Evolutionary conservation across 2,329 filamentous ascomycete species (phyloP), one percentile per base, ranked within the genome.

Genomic region (Lachnellula arida): DNA sequence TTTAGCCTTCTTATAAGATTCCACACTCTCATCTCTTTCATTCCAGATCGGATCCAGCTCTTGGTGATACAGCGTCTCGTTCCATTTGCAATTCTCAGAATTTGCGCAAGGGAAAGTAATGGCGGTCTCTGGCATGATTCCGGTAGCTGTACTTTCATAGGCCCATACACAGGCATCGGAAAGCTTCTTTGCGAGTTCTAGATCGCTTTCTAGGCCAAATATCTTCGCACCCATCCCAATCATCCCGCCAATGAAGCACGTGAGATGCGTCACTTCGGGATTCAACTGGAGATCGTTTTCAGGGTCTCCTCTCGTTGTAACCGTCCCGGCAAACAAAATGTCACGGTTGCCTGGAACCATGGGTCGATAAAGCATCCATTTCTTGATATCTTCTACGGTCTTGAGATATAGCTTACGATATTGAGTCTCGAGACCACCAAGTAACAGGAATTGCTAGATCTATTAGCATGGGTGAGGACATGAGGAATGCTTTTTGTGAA

Each of bases 321-420:
- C 70, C 62, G 84, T 84, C 23, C 87, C 87, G 0, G 88, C 82
- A 58, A 94, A 84, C 2, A 94, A 78, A n/a, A 94, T 81, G 57
- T 93, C 82, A 51, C 81, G 81, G 52, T 81, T 76, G 6, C 79
- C 75, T 6, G 84, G 80, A 19, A 84, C 80, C 82, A 94, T 87
- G 0, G 91, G 91, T 5, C 87, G 81, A 72, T 84, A 96, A 55
- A 96, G 81, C 9, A 96, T 78, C 70, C 88, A 80, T 61, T 90
- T 79, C 62, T 88, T 87, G 37, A 87, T 82, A 0, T 84, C 84
- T 5, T 86, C 81, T 32, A 86, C 81, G 4, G 84, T 81, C 55
- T 81, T 81, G 56, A 86, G 78, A 68, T 95, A 91, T 72, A 96
- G 81, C 19, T 79, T 80, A 58, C 79, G 77, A 70, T 95, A 95